Evolutionary conservation across 164 flowering plant genomes (phyloP).

Genomic region (Magnolia sinica): DNA sequence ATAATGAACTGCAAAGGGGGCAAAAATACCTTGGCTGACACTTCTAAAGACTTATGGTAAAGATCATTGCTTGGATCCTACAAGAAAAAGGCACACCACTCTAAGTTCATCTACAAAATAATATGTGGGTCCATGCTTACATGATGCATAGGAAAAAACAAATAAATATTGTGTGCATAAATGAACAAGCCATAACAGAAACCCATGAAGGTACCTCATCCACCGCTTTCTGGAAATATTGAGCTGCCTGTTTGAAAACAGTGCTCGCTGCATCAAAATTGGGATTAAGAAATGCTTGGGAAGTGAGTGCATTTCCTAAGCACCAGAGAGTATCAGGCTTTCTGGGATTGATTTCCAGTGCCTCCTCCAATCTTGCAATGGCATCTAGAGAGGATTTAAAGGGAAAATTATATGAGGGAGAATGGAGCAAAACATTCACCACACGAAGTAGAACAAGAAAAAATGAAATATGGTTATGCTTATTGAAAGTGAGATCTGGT

Average conservation of each 20-base stretch:
- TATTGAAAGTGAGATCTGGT: too few relatives aligned
- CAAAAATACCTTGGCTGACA: conserved; percentile 59
- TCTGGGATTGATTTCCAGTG: conserved; percentile 51
- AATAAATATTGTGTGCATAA: not conserved
- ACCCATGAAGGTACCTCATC: conserved; percentile 48
- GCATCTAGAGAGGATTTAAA: conserved; percentile 42
- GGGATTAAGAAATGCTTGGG: conserved; percentile 65
- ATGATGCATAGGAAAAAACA: not conserved
- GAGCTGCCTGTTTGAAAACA: conserved; percentile 56
- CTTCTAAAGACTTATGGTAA: conserved; percentile 69
- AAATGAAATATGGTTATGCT: too few relatives aligned
- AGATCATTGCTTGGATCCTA: conserved; percentile 80
- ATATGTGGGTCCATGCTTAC: not conserved
- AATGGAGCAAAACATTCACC: not conserved
- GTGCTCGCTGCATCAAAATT: conserved; percentile 54
- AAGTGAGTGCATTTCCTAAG: conserved; percentile 81
- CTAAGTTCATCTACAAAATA: conserved; percentile 1
- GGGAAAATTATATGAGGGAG: too few relatives aligned
- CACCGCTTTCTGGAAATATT: conserved; percentile 61
- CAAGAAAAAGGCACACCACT: conserved; percentile 5
- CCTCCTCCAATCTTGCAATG: conserved; percentile 76
- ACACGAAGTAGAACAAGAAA: not conserved
- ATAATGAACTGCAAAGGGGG: not conserved
- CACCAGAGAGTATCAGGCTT: conserved; percentile 89
- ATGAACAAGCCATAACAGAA: not conserved